Conservation (phyloP, 2,329 filamentous ascomycete genomes). For the Pleoardoris graminearum region DNA sequence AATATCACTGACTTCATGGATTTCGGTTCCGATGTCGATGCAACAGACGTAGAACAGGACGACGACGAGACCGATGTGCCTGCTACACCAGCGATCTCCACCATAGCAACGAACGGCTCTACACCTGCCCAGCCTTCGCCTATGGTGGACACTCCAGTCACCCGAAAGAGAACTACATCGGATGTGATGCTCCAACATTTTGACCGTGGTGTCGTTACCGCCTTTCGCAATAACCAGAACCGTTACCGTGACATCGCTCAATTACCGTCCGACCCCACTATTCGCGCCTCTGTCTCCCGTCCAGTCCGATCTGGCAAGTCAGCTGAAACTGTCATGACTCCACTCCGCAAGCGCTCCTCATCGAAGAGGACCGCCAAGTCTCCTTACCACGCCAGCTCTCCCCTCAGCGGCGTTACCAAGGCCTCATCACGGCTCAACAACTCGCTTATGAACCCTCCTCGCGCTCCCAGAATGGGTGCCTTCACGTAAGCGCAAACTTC, state of each 20-base stretch:
- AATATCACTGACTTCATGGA: constrained; percentile 47
- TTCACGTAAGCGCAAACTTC: constrained; percentile 31
- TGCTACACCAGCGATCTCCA: constrained; percentile 41
- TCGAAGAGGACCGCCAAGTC: constrained; percentile 32
- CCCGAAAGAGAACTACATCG: constrained; percentile 33
- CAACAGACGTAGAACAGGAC: constrained; percentile 41
- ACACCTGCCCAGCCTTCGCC: constrained; percentile 35
- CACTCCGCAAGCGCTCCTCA: constrained; percentile 42
- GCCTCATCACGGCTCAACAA: constrained; percentile 30
- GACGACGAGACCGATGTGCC: constrained; percentile 43
- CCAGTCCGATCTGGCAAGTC: constrained; percentile 45
- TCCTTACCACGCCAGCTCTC: constrained; percentile 29
- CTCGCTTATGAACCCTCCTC: constrained; percentile 32
- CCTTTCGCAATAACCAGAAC: constrained; percentile 47
- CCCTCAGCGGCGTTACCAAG: constrained; percentile 37
- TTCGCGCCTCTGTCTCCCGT: constrained; percentile 41
- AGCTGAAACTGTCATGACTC: constrained; percentile 45
- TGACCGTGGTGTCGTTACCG: constrained; percentile 56
- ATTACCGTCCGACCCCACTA: constrained; percentile 42
- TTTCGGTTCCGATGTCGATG: constrained; percentile 41
- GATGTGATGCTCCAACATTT: constrained; percentile 47
- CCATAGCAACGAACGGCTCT: constrained; percentile 31
- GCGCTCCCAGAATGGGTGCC: constrained; percentile 40
- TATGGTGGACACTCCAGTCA: constrained; percentile 25
- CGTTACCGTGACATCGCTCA: constrained; percentile 44